Percentiles rank a stretch among this genome's conserved stretches.
These are phyloP conservation scores for Odonthalia washingtoniensis DNA, from an alignment of 31 red algal species.

Conservation along the genomic window DNA sequence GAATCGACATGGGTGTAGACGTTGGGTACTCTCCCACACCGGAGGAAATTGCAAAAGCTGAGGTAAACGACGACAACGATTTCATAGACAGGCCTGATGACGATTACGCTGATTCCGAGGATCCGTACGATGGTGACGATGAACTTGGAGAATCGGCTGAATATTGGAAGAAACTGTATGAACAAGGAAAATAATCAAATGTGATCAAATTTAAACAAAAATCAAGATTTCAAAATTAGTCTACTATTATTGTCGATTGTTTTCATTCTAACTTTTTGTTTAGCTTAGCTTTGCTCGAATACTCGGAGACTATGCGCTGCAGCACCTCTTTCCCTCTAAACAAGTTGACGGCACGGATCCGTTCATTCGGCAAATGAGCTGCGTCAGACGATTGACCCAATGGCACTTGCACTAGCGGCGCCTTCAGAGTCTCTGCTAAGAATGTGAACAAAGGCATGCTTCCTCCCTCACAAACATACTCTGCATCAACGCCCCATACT, in stretches of 20 bases:
- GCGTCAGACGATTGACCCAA: constrained; percentile 87
- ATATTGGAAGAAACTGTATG: neutral
- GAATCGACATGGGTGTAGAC: neutral
- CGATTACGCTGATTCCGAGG: neutral
- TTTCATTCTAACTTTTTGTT: neutral
- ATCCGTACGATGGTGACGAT: too few relatives aligned
- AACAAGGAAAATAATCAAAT: neutral
- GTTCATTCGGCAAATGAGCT: constrained; percentile 90
- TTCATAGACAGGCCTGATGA: neutral
- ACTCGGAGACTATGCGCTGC: constrained; percentile 62
- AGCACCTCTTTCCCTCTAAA: constrained; percentile 75
- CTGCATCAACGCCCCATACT: constrained; percentile 78
- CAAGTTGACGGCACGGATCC: constrained; percentile 78
- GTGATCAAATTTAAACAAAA: neutral
- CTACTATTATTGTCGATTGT: neutral
- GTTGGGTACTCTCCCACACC: neutral
- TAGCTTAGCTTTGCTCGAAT: neutral
- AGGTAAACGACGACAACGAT: neutral
- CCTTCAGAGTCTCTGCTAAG: constrained; percentile 67
- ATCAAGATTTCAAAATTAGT: neutral
- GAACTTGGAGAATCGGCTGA: neutral
- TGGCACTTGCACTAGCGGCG: constrained; percentile 80
- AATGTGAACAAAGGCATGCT: constrained; percentile 86
- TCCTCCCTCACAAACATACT: constrained; percentile 93
- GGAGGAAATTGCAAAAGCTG: neutral